phyloP scores from a whole-genome alignment of 2,329 filamentous ascomycete species.

The Ceratocystis huliohia region DNA sequence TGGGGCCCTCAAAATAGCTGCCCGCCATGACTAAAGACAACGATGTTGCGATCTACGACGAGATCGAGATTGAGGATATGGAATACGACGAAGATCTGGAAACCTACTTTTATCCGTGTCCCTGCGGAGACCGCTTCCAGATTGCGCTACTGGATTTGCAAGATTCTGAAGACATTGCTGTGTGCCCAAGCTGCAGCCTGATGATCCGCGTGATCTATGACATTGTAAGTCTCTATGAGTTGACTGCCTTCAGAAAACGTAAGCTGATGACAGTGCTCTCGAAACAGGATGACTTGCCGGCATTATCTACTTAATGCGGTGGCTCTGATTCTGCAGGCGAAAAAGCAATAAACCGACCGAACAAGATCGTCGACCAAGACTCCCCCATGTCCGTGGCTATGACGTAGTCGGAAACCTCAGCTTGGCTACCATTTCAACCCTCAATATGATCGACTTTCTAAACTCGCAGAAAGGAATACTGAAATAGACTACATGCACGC shows the following conservation, averaged over 20 bases:
- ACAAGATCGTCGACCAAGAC: not conserved
- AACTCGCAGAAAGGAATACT: not conserved
- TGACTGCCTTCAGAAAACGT: not conserved
- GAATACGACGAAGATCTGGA: constrained; percentile 70
- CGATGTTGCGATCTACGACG: constrained; percentile 71
- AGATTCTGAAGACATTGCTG: constrained; percentile 86
- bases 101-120: constrained; percentile 92
- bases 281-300: not conserved
- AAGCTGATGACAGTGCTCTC: not conserved
- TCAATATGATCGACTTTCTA: not conserved
- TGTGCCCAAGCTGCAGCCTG: constrained; percentile 91
- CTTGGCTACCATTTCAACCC: not conserved
- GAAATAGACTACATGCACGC: too few relatives aligned
- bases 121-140: constrained; percentile 93
- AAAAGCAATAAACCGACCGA: not conserved
- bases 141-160: constrained; percentile 72
- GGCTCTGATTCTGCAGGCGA: not conserved
- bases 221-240: constrained; percentile 39
- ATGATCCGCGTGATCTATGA: constrained; percentile 96
- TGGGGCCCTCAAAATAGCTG: not conserved
- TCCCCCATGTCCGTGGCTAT: not conserved
- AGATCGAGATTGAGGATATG: constrained; percentile 99
- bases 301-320: not conserved
- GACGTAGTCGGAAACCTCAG: not conserved
- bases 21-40: constrained; percentile 37